A percentile compares a stretch with the other conserved stretches of the same genome.
These are phyloP conservation scores for Nitzschia inconspicua DNA, from an alignment of 108 stramenopile genomes.

Conservation along the genomic window DNA sequence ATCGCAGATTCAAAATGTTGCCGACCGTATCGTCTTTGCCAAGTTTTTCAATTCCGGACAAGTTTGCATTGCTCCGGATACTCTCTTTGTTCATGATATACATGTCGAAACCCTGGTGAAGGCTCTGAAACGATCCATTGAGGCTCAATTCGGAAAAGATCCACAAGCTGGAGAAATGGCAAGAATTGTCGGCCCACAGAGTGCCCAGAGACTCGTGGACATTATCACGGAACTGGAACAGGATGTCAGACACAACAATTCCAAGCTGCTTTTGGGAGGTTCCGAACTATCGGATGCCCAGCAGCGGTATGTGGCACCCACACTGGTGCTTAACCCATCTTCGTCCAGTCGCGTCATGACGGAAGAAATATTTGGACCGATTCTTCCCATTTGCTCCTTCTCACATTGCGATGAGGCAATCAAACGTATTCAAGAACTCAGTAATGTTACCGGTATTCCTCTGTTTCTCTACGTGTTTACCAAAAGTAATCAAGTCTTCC, in stretches of 20 bases:
- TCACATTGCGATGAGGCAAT: conserved; percentile 55
- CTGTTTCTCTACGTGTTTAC: conserved; percentile 82
- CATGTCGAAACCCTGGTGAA: not conserved
- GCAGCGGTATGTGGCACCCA: conserved; percentile 54
- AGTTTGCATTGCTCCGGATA: conserved; percentile 77
- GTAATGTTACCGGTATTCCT: conserved; percentile 52
- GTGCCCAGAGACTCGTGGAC: conserved; percentile 34
- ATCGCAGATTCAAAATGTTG: conserved; percentile 42
- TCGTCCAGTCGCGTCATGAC: conserved; percentile 45
- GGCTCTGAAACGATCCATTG: not conserved
- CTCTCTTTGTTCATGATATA: conserved; percentile 23
- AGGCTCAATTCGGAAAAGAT: conserved; percentile 31
- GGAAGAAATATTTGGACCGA: conserved; percentile 91
- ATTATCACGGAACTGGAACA: conserved; percentile 43
- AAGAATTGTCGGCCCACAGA: conserved; percentile 35
- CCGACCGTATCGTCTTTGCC: conserved; percentile 58
- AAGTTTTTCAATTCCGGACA: conserved; percentile 86
- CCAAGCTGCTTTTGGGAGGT: conserved; percentile 40
- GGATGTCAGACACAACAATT: not conserved
- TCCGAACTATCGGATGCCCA: conserved; percentile 30
- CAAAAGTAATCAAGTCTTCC: conserved; percentile 27
- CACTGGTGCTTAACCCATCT: conserved; percentile 54
- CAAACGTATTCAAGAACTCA: conserved; percentile 27
- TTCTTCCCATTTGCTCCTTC: conserved; percentile 73
- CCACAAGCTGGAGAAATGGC: conserved; percentile 34